phyloP scores from a whole-genome alignment of 768 basidiomycete genomes.

The Fomitopsis serialis region DNA sequence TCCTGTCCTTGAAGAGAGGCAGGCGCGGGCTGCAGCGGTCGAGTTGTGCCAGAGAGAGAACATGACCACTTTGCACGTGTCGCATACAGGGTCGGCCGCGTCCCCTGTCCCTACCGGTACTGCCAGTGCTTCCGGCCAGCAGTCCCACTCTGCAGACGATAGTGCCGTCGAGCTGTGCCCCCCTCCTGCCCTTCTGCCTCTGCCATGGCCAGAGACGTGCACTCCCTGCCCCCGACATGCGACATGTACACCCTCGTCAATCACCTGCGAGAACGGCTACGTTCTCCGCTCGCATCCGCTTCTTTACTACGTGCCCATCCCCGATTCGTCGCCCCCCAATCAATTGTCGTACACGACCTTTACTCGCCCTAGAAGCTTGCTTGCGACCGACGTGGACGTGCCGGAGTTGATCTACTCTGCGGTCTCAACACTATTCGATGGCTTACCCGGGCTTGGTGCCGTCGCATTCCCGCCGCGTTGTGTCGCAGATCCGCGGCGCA shows the following conservation, averaged over 20 bases:
- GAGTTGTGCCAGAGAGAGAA: slow-evolving; percentile 55
- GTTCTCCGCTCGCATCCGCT: slow-evolving; percentile 53
- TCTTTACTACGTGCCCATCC: slow-evolving; percentile 33
- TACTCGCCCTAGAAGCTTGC: slow-evolving; percentile 19
- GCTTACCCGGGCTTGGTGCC: slow-evolving; percentile 72
- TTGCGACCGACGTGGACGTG: slow-evolving; percentile 22
- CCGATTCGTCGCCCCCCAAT: slow-evolving; percentile 35
- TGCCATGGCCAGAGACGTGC: slow-evolving; percentile 58
- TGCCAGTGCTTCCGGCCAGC: background rate
- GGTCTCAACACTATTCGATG: slow-evolving; percentile 40
- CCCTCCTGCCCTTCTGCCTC: slow-evolving; percentile 45
- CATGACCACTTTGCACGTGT: slow-evolving; percentile 36
- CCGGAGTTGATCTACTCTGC: slow-evolving; percentile 14
- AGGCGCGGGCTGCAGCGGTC: slow-evolving; percentile 39
- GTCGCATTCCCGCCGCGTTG: slow-evolving; percentile 74
- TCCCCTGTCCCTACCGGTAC: slow-evolving; percentile 10
- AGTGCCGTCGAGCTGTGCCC: slow-evolving; percentile 38
- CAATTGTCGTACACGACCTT: slow-evolving; percentile 28
- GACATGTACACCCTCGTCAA: slow-evolving; percentile 53
- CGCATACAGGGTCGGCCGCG: slow-evolving; percentile 10
- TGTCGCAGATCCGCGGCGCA: slow-evolving; percentile 71
- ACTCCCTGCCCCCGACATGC: slow-evolving; percentile 57
- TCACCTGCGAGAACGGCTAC: slow-evolving; percentile 66
- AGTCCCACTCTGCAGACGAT: slow-evolving; percentile 17
- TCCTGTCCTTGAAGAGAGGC: slow-evolving; percentile 42